These are phyloP conservation scores for Scedosporium boydii DNA, from an alignment of 2,329 filamentous ascomycete species.

Conservation along the genomic window DNA sequence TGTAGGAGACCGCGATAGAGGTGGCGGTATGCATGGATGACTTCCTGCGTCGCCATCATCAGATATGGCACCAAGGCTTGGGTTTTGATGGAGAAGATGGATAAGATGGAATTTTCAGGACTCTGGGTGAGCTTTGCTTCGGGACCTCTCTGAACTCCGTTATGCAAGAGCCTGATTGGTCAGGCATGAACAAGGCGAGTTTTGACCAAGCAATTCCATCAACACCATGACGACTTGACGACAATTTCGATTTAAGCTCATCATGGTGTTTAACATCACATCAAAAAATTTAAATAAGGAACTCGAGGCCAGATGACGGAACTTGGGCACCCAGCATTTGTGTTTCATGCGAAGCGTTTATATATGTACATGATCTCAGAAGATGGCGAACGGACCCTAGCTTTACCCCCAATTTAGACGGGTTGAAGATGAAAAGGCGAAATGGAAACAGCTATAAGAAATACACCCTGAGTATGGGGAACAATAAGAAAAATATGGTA, in stretches of 20 bases:
- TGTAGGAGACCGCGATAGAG: constrained; percentile 58
- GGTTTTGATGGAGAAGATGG: too few relatives aligned
- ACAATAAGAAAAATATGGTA: not conserved
- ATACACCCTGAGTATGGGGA: not conserved
- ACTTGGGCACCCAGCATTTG: not conserved
- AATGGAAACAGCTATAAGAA: not conserved
- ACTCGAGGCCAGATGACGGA: too few relatives aligned
- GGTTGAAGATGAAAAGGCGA: not conserved
- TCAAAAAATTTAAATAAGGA: too few relatives aligned
- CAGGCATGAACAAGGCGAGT: not conserved
- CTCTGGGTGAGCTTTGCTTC: too few relatives aligned
- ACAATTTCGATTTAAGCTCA: too few relatives aligned
- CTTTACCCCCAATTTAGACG: not conserved
- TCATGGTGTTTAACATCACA: too few relatives aligned
- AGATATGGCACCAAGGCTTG: too few relatives aligned
- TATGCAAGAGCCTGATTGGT: not conserved
- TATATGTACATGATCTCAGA: not conserved
- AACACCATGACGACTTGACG: too few relatives aligned
- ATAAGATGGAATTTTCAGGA: too few relatives aligned
- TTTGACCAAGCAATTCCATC: too few relatives aligned
- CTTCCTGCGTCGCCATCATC: constrained; percentile 21
- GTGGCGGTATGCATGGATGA: constrained; percentile 59
- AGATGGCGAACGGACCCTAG: not conserved
- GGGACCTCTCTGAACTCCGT: too few relatives aligned
- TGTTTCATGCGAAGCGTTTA: not conserved